Conservation (phyloP, 2,329 filamentous ascomycete genomes). For the Trichoderma sp. region DNA sequence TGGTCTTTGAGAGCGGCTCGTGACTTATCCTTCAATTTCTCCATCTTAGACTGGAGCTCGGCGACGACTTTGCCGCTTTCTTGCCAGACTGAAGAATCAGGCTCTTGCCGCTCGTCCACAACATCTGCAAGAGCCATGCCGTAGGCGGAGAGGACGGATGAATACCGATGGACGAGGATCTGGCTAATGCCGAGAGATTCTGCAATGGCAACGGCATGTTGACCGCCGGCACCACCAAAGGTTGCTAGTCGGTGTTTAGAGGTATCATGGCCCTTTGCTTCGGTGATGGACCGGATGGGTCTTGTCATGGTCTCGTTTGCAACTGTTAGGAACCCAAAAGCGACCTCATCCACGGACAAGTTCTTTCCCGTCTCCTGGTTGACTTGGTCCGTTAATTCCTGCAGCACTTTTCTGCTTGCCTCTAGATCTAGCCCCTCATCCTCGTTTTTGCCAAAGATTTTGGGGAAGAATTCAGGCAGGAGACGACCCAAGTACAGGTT, state of each 20-base stretch:
- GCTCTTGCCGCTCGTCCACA: constrained; percentile 85
- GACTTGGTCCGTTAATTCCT: constrained; percentile 72
- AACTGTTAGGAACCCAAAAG: constrained; percentile 84
- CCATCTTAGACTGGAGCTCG: constrained; percentile 70
- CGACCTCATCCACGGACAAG: constrained; percentile 80
- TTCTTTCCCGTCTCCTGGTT: constrained; percentile 69
- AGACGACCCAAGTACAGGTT: constrained; percentile 82
- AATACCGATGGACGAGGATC: constrained; percentile 83
- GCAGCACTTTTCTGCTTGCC: constrained; percentile 71
- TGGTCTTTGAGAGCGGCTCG: constrained; percentile 65
- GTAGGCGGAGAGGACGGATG: constrained; percentile 84
- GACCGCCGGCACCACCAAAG: constrained; percentile 87
- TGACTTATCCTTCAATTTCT: constrained; percentile 74
- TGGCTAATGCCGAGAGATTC: constrained; percentile 79
- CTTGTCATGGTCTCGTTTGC: constrained; percentile 90
- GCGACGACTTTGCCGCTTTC: constrained; percentile 55
- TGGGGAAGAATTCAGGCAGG: constrained; percentile 87
- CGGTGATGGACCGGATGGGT: constrained; percentile 84
- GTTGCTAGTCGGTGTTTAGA: constrained; percentile 87
- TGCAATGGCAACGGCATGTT: constrained; percentile 89
- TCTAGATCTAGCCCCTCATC: constrained; percentile 73
- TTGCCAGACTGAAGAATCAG: constrained; percentile 61
- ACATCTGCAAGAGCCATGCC: constrained; percentile 93
- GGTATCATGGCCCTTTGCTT: constrained; percentile 88
- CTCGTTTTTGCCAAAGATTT: constrained; percentile 90